Conservation (phyloP, 257 asterid genomes). For the Solanum habrochaites region DNA sequence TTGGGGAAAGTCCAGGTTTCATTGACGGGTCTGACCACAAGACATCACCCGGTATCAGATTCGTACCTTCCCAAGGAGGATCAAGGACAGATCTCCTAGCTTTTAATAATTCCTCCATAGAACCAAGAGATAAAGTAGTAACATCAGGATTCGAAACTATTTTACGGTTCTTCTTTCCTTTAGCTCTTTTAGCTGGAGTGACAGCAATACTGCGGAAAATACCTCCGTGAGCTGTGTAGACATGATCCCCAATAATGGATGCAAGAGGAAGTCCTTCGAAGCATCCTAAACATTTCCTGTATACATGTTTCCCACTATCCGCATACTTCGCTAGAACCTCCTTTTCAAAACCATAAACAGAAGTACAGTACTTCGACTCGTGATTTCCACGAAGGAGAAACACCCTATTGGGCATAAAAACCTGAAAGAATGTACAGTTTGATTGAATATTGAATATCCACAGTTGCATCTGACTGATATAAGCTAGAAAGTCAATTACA, state of each 20-base stretch:
- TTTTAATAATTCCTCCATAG: slow-evolving; percentile 78
- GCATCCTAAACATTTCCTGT: slow-evolving; percentile 92
- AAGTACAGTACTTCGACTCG: slow-evolving; percentile 93
- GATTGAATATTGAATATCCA: background rate
- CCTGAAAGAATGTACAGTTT: slow-evolving; percentile 24
- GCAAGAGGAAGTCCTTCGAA: slow-evolving; percentile 99
- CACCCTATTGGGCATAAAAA: slow-evolving; percentile 75
- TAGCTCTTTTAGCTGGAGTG: slow-evolving; percentile 71
- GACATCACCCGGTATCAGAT: slow-evolving; percentile 95
- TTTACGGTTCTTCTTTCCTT: slow-evolving; percentile 71
- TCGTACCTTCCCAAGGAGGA: slow-evolving; percentile 97
- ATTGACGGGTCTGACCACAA: slow-evolving; percentile 97
- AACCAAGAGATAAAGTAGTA: slow-evolving; percentile 54
- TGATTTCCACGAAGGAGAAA: slow-evolving; percentile 94
- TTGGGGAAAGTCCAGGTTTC: slow-evolving; percentile 81
- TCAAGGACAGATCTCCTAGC: slow-evolving; percentile 97
- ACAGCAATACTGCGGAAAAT: slow-evolving; percentile 63
- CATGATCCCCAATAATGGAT: slow-evolving; percentile 66
- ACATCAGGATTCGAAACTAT: slow-evolving; percentile 38
- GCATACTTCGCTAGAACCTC: slow-evolving; percentile 79
- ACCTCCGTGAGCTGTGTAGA: slow-evolving; percentile 97
- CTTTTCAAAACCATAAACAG: slow-evolving; percentile 94
- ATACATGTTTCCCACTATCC: slow-evolving; percentile 82
- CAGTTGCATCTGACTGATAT: background rate
- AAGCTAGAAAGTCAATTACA: background rate